Conservation (phyloP, 2,329 filamentous ascomycete species). For the Paraphoma chrysanthemicola region DNA sequence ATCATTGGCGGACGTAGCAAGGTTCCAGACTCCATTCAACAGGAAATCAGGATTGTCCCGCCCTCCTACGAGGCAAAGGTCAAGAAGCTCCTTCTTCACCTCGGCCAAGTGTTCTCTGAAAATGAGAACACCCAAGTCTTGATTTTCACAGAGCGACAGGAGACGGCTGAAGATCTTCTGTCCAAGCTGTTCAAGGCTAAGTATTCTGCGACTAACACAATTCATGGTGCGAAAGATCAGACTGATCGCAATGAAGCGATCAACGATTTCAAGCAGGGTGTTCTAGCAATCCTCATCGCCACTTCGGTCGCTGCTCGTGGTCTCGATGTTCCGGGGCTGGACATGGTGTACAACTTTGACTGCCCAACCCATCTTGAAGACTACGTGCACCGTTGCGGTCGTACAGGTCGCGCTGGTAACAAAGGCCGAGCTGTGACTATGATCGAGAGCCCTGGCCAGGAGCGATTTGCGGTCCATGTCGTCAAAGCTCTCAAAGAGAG, state of each 20-base stretch:
- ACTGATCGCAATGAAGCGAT: slow-evolving; percentile 45
- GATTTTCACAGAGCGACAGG: slow-evolving; percentile 91
- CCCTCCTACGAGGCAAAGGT: slow-evolving; percentile 76
- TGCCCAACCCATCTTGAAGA: slow-evolving; percentile 94
- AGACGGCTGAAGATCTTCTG: slow-evolving; percentile 62
- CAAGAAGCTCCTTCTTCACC: slow-evolving; percentile 78
- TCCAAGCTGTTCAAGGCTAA: slow-evolving; percentile 38
- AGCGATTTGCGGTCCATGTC: slow-evolving; percentile 87
- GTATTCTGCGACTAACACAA: slow-evolving; percentile 66
- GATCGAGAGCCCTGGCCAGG: slow-evolving; percentile 88
- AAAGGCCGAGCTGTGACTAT: slow-evolving; percentile 95
- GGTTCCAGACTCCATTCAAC: slow-evolving; percentile 77
- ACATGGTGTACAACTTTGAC: slow-evolving; percentile 95
- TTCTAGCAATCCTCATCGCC: slow-evolving; percentile 88
- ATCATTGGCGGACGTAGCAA: slow-evolving; percentile 84
- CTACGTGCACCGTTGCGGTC: slow-evolving; percentile 92
- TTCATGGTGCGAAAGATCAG: slow-evolving; percentile 75
- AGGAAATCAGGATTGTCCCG: slow-evolving; percentile 78
- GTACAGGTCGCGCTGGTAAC: slow-evolving; percentile 93
- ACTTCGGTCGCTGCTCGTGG: slow-evolving; percentile 96
- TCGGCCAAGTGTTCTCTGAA: slow-evolving; percentile 83
- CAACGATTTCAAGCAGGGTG: slow-evolving; percentile 64
- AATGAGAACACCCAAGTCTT: slow-evolving; percentile 90
- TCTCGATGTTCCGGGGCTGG: slow-evolving; percentile 93
- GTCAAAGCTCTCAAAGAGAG: slow-evolving; percentile 93